phyloP scores from a whole-genome alignment of 2,329 filamentous ascomycete species.

The Aspergillaceae sp. region DNA sequence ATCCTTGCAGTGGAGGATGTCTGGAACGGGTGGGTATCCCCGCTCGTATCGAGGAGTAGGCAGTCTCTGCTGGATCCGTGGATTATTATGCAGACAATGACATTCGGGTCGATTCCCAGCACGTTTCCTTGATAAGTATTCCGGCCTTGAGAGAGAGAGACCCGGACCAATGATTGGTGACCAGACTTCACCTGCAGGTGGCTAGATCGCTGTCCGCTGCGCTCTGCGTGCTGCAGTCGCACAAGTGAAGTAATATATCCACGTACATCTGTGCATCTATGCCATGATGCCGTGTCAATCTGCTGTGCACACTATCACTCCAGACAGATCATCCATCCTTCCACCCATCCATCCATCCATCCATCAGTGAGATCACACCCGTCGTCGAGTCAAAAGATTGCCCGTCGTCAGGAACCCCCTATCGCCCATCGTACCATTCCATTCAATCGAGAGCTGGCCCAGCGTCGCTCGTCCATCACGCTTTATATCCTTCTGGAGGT shows the following conservation, averaged over 20 bases:
- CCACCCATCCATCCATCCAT: background rate
- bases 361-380: slow-evolving; percentile 17
- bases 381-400: slow-evolving; percentile 51
- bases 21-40: no score
- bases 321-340: background rate
- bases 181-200: no score
- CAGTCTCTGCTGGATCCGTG: no score
- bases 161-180: no score
- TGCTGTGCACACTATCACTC: background rate
- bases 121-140: no score
- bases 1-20: no score
- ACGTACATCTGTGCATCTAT: slow-evolving; percentile 1
- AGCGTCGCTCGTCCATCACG: slow-evolving; percentile 52
- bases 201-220: no score
- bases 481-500: slow-evolving; percentile 41
- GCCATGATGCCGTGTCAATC: slow-evolving; percentile 5
- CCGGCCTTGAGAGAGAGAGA: no score
- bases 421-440: slow-evolving; percentile 85
- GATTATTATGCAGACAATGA: background rate
- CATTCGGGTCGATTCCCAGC: background rate
- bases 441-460: slow-evolving; percentile 76
- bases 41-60: no score
- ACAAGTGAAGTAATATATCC: background rate
- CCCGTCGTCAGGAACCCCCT: slow-evolving; percentile 80
- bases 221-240: background rate